phyloP scores from a whole-genome alignment of 306 rosid species.

The Trichosanthes cucumerina region DNA sequence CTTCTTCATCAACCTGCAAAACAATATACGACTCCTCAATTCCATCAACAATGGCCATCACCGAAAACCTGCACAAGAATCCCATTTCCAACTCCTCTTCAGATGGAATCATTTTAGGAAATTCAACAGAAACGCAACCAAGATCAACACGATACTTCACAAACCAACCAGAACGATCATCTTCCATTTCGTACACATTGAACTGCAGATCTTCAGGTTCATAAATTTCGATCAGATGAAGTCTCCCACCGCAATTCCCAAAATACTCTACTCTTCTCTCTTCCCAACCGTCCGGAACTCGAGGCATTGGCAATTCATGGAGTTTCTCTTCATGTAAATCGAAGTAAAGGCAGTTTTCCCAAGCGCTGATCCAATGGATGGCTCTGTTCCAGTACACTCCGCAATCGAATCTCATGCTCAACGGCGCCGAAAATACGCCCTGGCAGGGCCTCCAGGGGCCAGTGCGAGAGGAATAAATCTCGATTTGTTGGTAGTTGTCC shows the following conservation, averaged over 20 bases:
- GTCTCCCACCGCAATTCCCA: not conserved
- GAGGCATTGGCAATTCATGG: constrained; percentile 14
- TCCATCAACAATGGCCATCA: constrained; percentile 5
- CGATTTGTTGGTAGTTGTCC: constrained; percentile 9
- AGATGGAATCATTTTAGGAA: constrained; percentile 1
- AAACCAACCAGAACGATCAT: constrained; percentile 15
- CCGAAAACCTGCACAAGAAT: not conserved
- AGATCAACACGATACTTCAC: constrained; percentile 10
- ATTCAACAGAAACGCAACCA: not conserved
- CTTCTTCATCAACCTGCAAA: constrained; percentile 14
- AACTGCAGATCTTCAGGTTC: not conserved
- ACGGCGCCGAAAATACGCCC: constrained; percentile 1
- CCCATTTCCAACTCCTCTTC: not conserved
- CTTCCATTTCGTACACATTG: constrained; percentile 7
- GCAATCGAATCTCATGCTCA: constrained; percentile 10
- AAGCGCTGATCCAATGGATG: constrained; percentile 17
- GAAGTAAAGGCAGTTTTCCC: not conserved
- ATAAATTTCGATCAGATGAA: not conserved
- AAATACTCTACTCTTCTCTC: constrained; percentile 6
- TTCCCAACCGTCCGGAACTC: not conserved
- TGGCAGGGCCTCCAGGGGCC: constrained; percentile 18
- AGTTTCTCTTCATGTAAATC: constrained; percentile 9
- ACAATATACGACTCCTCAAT: constrained; percentile 15
- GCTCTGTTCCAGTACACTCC: constrained; percentile 27
- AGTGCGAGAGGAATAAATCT: constrained; percentile 19